Evolutionary conservation across 805 yeast genomes (phyloP).

Genomic region (Lipomyces oligophaga): DNA sequence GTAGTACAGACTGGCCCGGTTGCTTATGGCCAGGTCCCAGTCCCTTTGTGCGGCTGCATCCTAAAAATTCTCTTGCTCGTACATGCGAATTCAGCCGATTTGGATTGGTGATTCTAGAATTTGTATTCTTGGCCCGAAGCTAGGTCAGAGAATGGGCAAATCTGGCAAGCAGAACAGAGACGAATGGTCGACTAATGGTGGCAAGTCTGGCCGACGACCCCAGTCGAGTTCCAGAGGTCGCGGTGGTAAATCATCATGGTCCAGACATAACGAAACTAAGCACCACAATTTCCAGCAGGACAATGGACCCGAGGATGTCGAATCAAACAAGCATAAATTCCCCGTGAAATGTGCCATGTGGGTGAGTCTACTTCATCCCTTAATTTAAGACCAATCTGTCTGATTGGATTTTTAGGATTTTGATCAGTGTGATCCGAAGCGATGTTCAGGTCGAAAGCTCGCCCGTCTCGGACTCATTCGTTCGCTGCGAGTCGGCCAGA

Average conservation of each 20-base stretch:
- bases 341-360: slow-evolving; percentile 87
- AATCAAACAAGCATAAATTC: background rate
- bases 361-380: slow-evolving; percentile 29
- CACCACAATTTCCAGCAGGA: background rate
- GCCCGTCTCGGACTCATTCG: slow-evolving; percentile 83
- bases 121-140: too few relatives aligned
- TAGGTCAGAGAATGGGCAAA: slow-evolving; percentile 10
- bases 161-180: slow-evolving; percentile 4
- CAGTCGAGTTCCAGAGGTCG: too few relatives aligned
- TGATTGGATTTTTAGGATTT: slow-evolving; percentile 84
- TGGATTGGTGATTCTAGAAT: too few relatives aligned
- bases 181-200: too few relatives aligned
- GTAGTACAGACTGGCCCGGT: too few relatives aligned
- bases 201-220: too few relatives aligned
- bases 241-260: slow-evolving; percentile 9
- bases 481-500: slow-evolving; percentile 83
- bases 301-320: background rate
- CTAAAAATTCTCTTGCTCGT: too few relatives aligned
- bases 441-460: slow-evolving; percentile 92
- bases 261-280: slow-evolving; percentile 1
- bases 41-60: too few relatives aligned
- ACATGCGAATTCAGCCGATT: too few relatives aligned
- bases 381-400: background rate
- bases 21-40: too few relatives aligned
- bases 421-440: slow-evolving; percentile 96